phyloP scores from a whole-genome alignment of 2,329 filamentous ascomycete genomes.

The Penicillium sp. region DNA sequence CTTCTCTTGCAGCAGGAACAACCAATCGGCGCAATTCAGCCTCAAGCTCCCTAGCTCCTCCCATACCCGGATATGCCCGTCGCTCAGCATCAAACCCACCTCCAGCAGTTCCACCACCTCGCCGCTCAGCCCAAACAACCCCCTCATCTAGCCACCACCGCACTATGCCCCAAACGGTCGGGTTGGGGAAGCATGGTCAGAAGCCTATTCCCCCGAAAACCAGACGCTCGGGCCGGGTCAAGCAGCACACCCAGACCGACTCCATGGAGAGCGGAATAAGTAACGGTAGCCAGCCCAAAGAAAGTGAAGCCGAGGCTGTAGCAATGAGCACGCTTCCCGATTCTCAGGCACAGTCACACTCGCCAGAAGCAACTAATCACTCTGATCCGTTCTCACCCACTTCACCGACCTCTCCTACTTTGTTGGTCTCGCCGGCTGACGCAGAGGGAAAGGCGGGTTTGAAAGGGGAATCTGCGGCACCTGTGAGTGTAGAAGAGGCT shows the following conservation, averaged over 20 bases:
- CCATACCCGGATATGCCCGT: constrained; percentile 27
- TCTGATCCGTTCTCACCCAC: constrained; percentile 28
- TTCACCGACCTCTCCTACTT: constrained; percentile 24
- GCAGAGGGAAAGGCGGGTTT: neutral
- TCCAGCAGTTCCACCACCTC: constrained; percentile 47
- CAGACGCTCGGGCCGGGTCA: constrained; percentile 44
- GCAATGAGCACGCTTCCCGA: constrained; percentile 4
- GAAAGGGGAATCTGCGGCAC: constrained; percentile 3
- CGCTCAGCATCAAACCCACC: constrained; percentile 41
- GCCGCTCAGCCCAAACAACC: constrained; percentile 39
- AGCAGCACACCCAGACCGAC: constrained; percentile 30
- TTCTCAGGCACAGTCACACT: neutral
- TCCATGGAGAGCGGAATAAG: constrained; percentile 26
- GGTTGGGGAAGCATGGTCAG: constrained; percentile 30
- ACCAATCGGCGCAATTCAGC: constrained; percentile 28
- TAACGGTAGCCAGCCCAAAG: constrained; percentile 18
- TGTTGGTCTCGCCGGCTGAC: constrained; percentile 17
- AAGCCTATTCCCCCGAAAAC: constrained; percentile 47
- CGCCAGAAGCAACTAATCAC: neutral
- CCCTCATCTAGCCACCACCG: constrained; percentile 33
- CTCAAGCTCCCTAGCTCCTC: constrained; percentile 28
- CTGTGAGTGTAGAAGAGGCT: constrained; percentile 39
- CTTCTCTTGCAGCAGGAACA: neutral
- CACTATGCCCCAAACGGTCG: constrained; percentile 10
- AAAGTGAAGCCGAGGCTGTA: constrained; percentile 15